Base-by-base conservation (phyloP, 768 basidiomycete species). In the Phaeotremella fagi region DNA sequence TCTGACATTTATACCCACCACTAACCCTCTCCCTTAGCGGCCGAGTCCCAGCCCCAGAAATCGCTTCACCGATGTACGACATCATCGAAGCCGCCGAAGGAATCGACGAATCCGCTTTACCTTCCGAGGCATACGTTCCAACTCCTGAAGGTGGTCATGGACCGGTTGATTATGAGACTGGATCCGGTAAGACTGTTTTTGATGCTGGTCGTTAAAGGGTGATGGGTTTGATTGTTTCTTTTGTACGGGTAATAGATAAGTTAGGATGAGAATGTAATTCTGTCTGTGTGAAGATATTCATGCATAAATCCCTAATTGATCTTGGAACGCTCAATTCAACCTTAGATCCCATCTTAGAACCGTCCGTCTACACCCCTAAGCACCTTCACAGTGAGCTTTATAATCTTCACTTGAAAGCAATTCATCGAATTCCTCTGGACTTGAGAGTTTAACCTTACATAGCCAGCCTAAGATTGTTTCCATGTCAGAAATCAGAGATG, bases 51-150 rank as follows among this genome's bases (percentile, higher is more conserved):
- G 88, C 94, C n/a, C 94, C 95, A 0, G 94, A 98, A 76, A 89
- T 94, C 52, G 91, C 91, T 1, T 88, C 87, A 27, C 80, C 81
- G 59, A 73, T 97, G 60, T 98, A 98, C 75, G 94, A 98, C 72
- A 85, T 97, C 67, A 94, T 99, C 62, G 94, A 98, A 70, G 87
- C 89, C 28, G 90, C 90, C 6, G 91, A 92, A 75, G 91, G 91
- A 28, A 77, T 94, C 44, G 91, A 95, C 70, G 91, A 95, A 77
- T 77, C 78, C 0, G 84, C 84, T 2, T 76, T 94, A 20, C 90
- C 91, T 0, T 81, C 86, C 22, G 78, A 81, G 24, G 81, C 88
- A 2, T 95, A 89, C 70, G 83, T 91, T 24, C 91, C 91, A 0
- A 65, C 66, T 5, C 62, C 67, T 7, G 36, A 33, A 16, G 73